A percentile compares a stretch with the other conserved stretches of the same genome.
Evolutionary conservation across 169 alveolate species (phyloP).

Genomic region (Fabrea salina): DNA sequence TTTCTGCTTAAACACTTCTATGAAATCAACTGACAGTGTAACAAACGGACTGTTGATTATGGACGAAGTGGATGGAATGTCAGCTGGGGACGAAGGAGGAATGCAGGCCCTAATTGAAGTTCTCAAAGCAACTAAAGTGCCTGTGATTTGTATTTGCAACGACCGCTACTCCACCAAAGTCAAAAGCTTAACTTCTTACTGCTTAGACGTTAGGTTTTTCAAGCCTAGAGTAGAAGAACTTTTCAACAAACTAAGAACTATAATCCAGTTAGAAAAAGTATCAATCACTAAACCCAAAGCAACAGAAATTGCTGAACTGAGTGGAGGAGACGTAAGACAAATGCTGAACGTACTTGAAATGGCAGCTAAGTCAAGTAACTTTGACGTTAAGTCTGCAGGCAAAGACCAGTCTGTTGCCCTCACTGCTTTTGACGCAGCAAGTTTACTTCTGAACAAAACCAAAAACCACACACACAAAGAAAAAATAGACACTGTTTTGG

Average conservation of each 20-base stretch:
- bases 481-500: slow-evolving; percentile 86
- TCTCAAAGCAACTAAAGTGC: slow-evolving; percentile 91
- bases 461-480: slow-evolving; percentile 52
- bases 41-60: slow-evolving; percentile 77
- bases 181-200: slow-evolving; percentile 86
- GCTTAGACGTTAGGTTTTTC: slow-evolving; percentile 91
- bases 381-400: slow-evolving; percentile 56
- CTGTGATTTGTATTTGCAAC: slow-evolving; percentile 96
- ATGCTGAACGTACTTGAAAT: slow-evolving; percentile 87
- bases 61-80: slow-evolving; percentile 99
- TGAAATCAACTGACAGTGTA: not conserved
- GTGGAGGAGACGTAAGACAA: slow-evolving; percentile 91
- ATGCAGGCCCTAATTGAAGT: slow-evolving; percentile 91
- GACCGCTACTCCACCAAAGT: slow-evolving; percentile 89
- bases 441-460: slow-evolving; percentile 71
- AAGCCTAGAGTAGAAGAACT: slow-evolving; percentile 85
- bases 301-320: slow-evolving; percentile 81
- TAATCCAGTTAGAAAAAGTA: slow-evolving; percentile 86
- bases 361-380: slow-evolving; percentile 61
- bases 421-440: slow-evolving; percentile 84
- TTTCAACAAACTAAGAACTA: slow-evolving; percentile 73
- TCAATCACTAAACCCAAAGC: slow-evolving; percentile 77
- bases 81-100: slow-evolving; percentile 98
- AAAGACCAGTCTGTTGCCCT: slow-evolving; percentile 85
- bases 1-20: slow-evolving; percentile 1